These are phyloP conservation scores for Pyricularia pennisetigena DNA, from an alignment of 2,329 filamentous ascomycete genomes.

Conservation along the genomic window DNA sequence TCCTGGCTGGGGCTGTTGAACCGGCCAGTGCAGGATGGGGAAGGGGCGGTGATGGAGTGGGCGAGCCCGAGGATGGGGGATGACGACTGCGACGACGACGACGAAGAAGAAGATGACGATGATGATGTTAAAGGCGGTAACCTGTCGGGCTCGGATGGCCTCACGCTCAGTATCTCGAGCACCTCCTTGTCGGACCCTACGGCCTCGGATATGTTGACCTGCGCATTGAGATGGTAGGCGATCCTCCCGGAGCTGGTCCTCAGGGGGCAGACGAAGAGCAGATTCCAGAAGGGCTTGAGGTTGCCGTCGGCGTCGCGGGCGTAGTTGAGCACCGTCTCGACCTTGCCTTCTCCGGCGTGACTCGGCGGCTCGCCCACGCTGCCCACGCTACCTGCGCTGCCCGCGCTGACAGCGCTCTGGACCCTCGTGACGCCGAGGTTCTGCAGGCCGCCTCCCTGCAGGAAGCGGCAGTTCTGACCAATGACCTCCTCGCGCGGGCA, in stretches of 20 bases:
- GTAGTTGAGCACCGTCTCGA: conserved; percentile 37
- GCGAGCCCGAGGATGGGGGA: background rate
- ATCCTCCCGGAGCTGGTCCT: conserved; percentile 35
- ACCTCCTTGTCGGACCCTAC: conserved; percentile 40
- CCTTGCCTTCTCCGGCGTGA: conserved; percentile 19
- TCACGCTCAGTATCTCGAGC: conserved; percentile 29
- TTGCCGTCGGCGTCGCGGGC: conserved; percentile 26
- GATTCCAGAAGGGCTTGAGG: conserved; percentile 40
- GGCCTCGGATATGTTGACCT: conserved; percentile 46
- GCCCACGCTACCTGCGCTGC: too few species aligned
- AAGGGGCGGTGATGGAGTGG: background rate
- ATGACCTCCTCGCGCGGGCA: conserved; percentile 36
- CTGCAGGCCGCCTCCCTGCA: conserved; percentile 28
- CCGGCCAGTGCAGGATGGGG: background rate
- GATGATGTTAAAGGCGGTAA: background rate
- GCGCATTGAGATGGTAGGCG: conserved; percentile 43
- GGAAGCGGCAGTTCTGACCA: conserved; percentile 35
- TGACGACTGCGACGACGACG: too few species aligned
- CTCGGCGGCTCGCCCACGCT: background rate
- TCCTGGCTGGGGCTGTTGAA: background rate
- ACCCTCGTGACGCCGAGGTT: conserved; percentile 24
- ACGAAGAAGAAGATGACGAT: too few species aligned
- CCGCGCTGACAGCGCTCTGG: conserved; percentile 20
- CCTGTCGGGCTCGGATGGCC: background rate
- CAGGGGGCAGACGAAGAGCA: conserved; percentile 43